These are phyloP conservation scores for Cyberlindnera americana DNA, from an alignment of 805 yeast genomes.

Conservation along the genomic window DNA sequence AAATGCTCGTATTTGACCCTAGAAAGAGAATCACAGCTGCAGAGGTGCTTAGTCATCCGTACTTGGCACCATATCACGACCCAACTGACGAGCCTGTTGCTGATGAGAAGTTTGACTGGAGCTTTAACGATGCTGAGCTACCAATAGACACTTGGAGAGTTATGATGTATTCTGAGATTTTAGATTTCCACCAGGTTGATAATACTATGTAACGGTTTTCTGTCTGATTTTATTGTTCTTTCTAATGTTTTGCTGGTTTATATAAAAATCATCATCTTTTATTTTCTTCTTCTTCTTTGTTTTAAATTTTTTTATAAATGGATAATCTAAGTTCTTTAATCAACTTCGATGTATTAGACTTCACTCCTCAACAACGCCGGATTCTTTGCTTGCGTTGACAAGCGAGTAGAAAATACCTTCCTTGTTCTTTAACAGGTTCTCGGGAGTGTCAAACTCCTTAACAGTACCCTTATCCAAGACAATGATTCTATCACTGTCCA, in stretches of 20 bases:
- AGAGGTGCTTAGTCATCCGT: conserved; percentile 85
- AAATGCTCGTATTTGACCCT: conserved; percentile 94
- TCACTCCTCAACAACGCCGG: conserved; percentile 9
- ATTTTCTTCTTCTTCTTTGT: no score
- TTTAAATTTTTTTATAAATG: neutral
- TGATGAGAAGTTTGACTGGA: conserved; percentile 92
- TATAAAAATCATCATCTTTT: no score
- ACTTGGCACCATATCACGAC: conserved; percentile 93
- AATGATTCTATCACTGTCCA: conserved; percentile 75
- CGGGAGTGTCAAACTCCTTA: conserved; percentile 74
- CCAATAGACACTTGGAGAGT: conserved; percentile 99
- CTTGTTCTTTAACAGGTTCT: conserved; percentile 57
- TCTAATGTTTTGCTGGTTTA: neutral
- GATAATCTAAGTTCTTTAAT: no score
- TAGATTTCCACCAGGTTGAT: conserved; percentile 86
- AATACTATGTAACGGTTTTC: conserved; percentile 14
- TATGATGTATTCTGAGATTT: conserved; percentile 97
- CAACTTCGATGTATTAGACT: no score
- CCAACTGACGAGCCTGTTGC: conserved; percentile 97
- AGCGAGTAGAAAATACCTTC: conserved; percentile 74
- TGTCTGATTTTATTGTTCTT: neutral
- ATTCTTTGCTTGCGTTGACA: conserved; percentile 50
- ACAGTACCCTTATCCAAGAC: conserved; percentile 74
- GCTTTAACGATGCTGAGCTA: conserved; percentile 94
- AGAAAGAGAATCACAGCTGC: conserved; percentile 91